These are phyloP conservation scores for Croton setiger DNA, from an alignment of 441 rosid genomes.

Conservation along the genomic window DNA sequence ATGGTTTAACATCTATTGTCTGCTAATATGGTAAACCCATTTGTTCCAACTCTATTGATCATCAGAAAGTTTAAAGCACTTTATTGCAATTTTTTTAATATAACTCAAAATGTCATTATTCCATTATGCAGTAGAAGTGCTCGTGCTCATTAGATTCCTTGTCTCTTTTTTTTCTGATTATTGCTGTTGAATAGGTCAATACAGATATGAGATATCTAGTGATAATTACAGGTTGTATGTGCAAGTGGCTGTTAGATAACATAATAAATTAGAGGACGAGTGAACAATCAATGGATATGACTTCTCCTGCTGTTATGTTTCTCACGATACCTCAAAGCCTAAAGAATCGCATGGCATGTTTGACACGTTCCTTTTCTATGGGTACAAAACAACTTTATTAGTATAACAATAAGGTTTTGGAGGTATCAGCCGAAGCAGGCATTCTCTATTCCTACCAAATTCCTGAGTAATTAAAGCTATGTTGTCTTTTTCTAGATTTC, in stretches of 20 bases:
- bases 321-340: background rate
- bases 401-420: too few species aligned
- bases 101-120: background rate
- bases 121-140: background rate
- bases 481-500: too few species aligned
- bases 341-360: conserved; percentile 7
- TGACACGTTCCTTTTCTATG: too few species aligned
- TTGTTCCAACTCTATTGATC: background rate
- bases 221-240: background rate
- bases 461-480: too few species aligned
- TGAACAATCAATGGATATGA: background rate
- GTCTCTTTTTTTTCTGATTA: background rate
- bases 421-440: too few species aligned
- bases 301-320: too few species aligned
- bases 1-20: background rate
- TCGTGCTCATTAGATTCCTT: background rate
- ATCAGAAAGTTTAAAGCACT: background rate
- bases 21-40: background rate
- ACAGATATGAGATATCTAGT: background rate
- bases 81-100: background rate
- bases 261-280: background rate
- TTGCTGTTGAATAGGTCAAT: too few species aligned
- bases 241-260: background rate
- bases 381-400: too few species aligned
- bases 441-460: too few species aligned